Base-by-base conservation (phyloP, 305 asterid species). In the Fraxinus angustifolia region DNA sequence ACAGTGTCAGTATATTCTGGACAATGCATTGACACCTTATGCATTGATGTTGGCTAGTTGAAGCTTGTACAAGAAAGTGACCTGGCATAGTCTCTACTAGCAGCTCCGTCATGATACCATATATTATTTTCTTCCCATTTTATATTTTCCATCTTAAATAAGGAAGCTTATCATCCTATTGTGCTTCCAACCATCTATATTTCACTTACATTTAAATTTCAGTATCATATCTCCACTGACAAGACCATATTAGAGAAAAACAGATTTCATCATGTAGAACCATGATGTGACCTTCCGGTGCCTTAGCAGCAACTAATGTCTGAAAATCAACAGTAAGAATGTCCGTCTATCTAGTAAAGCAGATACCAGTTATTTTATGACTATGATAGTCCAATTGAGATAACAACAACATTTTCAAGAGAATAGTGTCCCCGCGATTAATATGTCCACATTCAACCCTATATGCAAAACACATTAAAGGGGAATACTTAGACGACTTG, bases 11-110 rank as follows among this genome's bases (percentile, higher is more conserved):
- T 94, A 88, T 88, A 96, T 96, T 82, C 88, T 93, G 94, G 98
- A 95, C 92, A 92, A 94, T 86, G 97, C 98, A 77, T 90, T 90
- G 87, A 92, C 99, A 81, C 97, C 99, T 80, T 95, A 95, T 78
- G 97, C 99, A 26, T 85, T 94, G 94, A 94, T 94, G 97, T 91
- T 96, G 93, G 99, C 98, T 77, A 96, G 99, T 88, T 94, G 98
- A 88, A 94, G 99, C 93, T 89, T 94, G 91, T 89, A 92, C 94
- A 96, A 94, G 93, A 98, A 96, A 96, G 98, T 94, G 87, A 92
- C 97, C 14, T 95, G 93, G 82, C 96, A 93, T 76, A 90, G 91
- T 83, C 97, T 96, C 85, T 89, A 96, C 67, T 89, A 89, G 91
- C 96, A 93, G 90, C 97, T 93, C 78, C 97, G 97, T 89, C 95